phyloP scores from a whole-genome alignment of 768 basidiomycete genomes.

The Leccinum rimulosum region DNA sequence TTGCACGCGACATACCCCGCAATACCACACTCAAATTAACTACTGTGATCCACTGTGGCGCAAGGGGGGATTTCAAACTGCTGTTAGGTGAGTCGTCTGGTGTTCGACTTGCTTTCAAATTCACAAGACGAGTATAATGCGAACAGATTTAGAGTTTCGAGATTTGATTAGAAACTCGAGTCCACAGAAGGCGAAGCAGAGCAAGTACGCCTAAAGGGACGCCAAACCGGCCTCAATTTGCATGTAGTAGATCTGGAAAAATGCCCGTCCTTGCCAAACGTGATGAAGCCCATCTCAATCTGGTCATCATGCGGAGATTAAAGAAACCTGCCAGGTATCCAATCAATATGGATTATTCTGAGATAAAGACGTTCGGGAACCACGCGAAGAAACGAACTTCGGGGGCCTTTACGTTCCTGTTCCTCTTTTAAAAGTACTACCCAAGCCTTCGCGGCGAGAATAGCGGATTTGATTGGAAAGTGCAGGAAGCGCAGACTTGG shows the following conservation, averaged over 20 bases:
- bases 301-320: slow-evolving; percentile 4
- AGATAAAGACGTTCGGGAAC: neutral
- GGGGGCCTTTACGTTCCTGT: neutral
- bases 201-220: neutral
- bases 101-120: neutral
- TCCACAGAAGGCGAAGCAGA: neutral
- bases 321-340: neutral
- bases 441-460: neutral
- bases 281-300: neutral
- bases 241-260: slow-evolving; percentile 1
- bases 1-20: neutral
- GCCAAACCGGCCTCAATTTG: neutral
- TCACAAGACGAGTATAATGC: neutral
- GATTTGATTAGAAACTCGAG: neutral
- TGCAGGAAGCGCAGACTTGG: neutral
- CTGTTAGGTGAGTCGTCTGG: neutral
- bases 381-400: neutral
- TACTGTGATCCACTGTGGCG: neutral
- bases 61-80: neutral
- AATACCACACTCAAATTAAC: neutral
- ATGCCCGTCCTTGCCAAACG: neutral
- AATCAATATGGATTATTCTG: neutral
- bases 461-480: neutral
- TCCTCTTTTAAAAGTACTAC: neutral
- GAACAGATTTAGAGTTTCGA: neutral